Evolutionary conservation across 2,329 filamentous ascomycete species (phyloP).

Genomic region (Helotiales sp.): DNA sequence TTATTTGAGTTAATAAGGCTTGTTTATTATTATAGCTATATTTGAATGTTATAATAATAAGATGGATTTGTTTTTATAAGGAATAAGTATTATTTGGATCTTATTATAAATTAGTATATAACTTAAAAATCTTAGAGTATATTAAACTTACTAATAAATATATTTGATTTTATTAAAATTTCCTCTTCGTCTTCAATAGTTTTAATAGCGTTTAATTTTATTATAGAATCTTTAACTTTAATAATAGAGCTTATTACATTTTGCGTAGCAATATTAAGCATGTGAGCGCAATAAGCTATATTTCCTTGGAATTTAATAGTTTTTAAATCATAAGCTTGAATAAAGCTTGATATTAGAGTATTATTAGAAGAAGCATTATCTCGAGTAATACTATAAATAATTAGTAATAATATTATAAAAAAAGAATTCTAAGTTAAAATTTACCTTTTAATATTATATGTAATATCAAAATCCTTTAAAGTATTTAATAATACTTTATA

Average conservation of each 20-base stretch:
- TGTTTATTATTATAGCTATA: background rate
- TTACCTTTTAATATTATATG: background rate
- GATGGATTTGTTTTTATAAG: background rate
- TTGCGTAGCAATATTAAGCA: slow-evolving; percentile 1
- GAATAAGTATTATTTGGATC: background rate
- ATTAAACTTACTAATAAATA: background rate
- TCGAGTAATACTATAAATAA: background rate
- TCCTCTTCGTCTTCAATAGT: background rate
- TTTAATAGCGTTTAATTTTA: background rate
- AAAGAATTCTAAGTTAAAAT: background rate
- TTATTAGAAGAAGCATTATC: background rate
- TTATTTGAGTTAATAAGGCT: background rate
- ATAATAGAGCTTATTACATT: background rate
- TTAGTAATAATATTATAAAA: background rate
- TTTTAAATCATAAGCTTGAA: background rate
- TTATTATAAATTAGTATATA: background rate
- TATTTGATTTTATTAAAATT: background rate
- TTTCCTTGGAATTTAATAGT: background rate
- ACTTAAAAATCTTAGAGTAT: background rate
- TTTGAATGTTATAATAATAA: background rate
- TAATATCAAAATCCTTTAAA: background rate
- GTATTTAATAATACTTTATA: background rate
- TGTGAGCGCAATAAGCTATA: background rate
- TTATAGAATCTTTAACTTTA: background rate
- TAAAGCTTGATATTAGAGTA: background rate